Base-by-base conservation (phyloP, 257 asterid genomes). In the Solanum phureja region DNA sequence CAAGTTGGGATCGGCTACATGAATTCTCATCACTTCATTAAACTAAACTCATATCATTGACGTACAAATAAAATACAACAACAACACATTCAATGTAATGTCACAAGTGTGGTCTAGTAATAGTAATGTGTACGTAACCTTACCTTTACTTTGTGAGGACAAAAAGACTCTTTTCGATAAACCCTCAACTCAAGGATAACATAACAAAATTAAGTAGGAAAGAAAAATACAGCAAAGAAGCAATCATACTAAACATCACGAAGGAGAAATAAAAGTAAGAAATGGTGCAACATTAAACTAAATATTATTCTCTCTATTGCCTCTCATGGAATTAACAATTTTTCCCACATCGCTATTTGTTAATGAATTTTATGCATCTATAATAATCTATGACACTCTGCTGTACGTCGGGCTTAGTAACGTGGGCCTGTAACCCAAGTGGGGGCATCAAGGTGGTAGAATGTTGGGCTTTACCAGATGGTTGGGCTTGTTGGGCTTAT, bases 381-480 rank as follows among this genome's bases (percentile, higher is more conserved):
- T 16, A 16, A 71, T 3, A 31, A 16, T 33, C 7, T 8, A 1
- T 31, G 2, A 33, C 2, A 2, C 42, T 6, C 0, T 0, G 0
- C 0, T 13, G 1, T 1, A 6, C 6, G 42, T 21, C 13, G 79
- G 8, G 13, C 42, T 71, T 37, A 0, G n/a, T 33, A 31, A 71
- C 3, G 2, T 33, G 7, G 42, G 77, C 77, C 8, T 71, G 77
- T 71, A 16, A 71, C 24, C 4, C 42, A 69, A 13, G n/a, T 69
- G 76, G 76, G 40, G 77, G 0, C 24, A 31, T 71, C 18, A 14
- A 16, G 6, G 13, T 71, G 7, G 24, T 14, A 0, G 19, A 3
- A 66, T 66, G 5, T 27, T 66, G 73, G 73, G 73, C 73, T 27
- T 14, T 1, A 1, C 76, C 3, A 3, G 11, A 31, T 6, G 12